Percentiles rank a stretch among this genome's conserved stretches.
Evolutionary conservation across 345 rosid species (phyloP).

Genomic region (Hibiscus mutabilis): DNA sequence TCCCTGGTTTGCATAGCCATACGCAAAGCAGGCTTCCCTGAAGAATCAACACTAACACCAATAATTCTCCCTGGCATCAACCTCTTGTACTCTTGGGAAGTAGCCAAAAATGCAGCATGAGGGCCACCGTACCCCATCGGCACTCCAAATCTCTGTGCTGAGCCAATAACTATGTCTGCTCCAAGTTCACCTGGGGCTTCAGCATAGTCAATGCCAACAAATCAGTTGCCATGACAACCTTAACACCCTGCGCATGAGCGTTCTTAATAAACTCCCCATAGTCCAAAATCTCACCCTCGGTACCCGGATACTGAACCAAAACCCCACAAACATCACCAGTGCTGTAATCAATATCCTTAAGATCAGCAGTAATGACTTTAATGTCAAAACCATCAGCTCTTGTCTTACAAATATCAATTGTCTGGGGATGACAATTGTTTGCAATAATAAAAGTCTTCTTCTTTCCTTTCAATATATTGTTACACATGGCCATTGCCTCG

Average conservation of each 20-base stretch:
- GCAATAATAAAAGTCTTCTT: constrained; percentile 89
- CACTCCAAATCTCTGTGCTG: constrained; percentile 95
- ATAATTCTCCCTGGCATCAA: constrained; percentile 98
- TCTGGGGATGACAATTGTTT: constrained; percentile 84
- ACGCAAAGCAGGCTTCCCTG: constrained; percentile 88
- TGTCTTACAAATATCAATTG: constrained; percentile 88
- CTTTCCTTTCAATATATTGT: constrained; percentile 78
- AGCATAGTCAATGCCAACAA: constrained; percentile 82
- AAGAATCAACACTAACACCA: constrained; percentile 90
- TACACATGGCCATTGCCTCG: constrained; percentile 99
- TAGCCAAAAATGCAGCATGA: constrained; percentile 94
- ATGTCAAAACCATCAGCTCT: constrained; percentile 86
- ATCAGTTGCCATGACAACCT: constrained; percentile 96
- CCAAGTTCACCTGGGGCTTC: constrained; percentile 98
- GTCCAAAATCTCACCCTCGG: constrained; percentile 89
- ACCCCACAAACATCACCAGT: constrained; percentile 94
- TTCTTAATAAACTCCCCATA: constrained; percentile 78
- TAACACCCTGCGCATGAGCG: constrained; percentile 87
- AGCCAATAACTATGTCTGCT: constrained; percentile 93
- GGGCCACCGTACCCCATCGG: constrained; percentile 99
- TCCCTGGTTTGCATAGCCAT: constrained; percentile 99
- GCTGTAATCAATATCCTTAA: constrained; percentile 71
- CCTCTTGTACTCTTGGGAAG: constrained; percentile 97
- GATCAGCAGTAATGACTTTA: constrained; percentile 60
- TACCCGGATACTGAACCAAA: constrained; percentile 93